These are phyloP conservation scores for Spongiforma sp. DNA, from an alignment of 1,284 basidiomycete species.

Conservation along the genomic window DNA sequence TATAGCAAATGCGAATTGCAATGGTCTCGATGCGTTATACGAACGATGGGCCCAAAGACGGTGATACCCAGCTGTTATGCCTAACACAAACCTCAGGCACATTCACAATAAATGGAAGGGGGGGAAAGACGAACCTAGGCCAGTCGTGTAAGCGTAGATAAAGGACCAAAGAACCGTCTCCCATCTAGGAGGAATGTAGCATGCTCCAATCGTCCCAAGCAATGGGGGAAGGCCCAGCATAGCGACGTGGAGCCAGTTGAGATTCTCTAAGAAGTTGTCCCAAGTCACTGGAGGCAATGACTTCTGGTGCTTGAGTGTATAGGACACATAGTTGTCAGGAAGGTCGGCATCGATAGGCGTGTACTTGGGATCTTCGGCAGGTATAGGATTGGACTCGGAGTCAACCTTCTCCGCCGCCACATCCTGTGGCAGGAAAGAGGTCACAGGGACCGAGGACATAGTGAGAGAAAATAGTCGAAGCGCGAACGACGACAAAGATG, in stretches of 20 bases:
- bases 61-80: constrained; percentile 83
- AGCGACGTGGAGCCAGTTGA: constrained; percentile 70
- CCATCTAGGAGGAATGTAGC: constrained; percentile 62
- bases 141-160: constrained; percentile 87
- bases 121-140: constrained; percentile 67
- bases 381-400: constrained; percentile 6
- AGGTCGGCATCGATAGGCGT: constrained; percentile 69
- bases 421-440: constrained; percentile 28
- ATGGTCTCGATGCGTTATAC: constrained; percentile 80
- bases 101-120: too few relatives aligned
- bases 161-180: constrained; percentile 76
- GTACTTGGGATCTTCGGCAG: constrained; percentile 42
- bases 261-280: constrained; percentile 70
- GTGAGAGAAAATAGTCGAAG: constrained; percentile 29
- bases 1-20: constrained; percentile 80
- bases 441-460: constrained; percentile 36
- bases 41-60: constrained; percentile 88
- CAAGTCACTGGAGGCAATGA: constrained; percentile 78
- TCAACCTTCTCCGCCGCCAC: constrained; percentile 24
- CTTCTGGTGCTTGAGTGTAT: constrained; percentile 81
- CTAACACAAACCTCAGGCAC: too few relatives aligned
- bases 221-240: constrained; percentile 78
- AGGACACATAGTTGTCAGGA: constrained; percentile 89
- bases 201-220: constrained; percentile 72
- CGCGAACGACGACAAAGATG: constrained; percentile 19